Evolutionary conservation across 163 green algal genomes (phyloP).

Genomic region (Coccomyxa subellipsoidea): DNA sequence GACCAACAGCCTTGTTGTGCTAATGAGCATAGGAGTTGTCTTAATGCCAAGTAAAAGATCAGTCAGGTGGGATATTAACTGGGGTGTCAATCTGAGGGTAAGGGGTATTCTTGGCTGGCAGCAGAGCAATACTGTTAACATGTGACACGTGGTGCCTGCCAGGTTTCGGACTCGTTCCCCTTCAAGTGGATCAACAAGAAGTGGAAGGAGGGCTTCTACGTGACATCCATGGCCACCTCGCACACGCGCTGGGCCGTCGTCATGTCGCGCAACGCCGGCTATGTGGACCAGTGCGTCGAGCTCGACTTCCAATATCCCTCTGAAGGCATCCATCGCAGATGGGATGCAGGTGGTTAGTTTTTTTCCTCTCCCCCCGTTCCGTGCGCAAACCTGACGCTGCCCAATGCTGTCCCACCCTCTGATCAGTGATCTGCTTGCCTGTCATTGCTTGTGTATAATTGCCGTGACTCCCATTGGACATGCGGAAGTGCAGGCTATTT

Average conservation of each 20-base stretch:
- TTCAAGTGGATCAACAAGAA: constrained; percentile 99
- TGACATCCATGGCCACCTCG: constrained; percentile 95
- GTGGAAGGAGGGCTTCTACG: constrained; percentile 99
- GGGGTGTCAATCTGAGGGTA: neutral
- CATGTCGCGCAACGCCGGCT: constrained; percentile 96
- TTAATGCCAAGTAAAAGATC: no score
- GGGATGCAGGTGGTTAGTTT: constrained; percentile 48
- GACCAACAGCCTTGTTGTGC: no score
- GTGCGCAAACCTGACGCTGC: neutral
- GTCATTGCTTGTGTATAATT: neutral
- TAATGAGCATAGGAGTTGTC: no score
- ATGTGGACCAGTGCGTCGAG: constrained; percentile 96
- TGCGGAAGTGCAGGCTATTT: neutral
- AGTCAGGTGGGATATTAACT: neutral
- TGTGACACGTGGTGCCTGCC: neutral
- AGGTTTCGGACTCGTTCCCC: constrained; percentile 93
- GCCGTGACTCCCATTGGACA: neutral
- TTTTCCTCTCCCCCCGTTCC: neutral
- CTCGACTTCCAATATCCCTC: constrained; percentile 99
- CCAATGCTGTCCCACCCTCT: neutral
- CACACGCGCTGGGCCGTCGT: constrained; percentile 95
- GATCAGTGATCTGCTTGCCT: neutral
- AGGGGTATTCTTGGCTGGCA: no score
- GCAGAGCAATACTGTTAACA: neutral
- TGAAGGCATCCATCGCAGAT: constrained; percentile 98